A percentile compares a stretch with the other conserved stretches of the same genome.
phyloP scores from a whole-genome alignment of 257 asterid species.

The Parsonsia alboflavescens region DNA sequence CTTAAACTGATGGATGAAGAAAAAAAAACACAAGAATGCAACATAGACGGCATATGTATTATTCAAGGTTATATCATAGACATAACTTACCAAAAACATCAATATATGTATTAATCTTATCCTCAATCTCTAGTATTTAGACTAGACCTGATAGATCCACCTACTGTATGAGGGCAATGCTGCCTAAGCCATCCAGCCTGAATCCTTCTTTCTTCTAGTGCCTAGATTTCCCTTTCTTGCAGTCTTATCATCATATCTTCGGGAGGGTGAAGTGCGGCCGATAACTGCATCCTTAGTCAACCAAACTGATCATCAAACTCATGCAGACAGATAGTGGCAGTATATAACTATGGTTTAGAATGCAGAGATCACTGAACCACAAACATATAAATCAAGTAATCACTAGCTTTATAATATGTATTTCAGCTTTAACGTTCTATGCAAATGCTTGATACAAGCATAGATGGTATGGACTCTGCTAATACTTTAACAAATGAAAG shows the following conservation, averaged over 20 bases:
- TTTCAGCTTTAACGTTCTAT: not conserved
- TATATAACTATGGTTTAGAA: not conserved
- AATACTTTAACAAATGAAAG: not conserved
- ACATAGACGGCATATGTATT: not conserved
- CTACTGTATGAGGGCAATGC: not conserved
- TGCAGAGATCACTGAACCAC: not conserved
- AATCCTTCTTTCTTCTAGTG: not conserved
- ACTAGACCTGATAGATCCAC: not conserved
- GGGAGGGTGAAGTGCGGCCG: not conserved
- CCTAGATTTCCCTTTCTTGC: not conserved
- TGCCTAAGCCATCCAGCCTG: not conserved
- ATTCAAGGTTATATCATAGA: not conserved
- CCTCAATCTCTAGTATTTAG: not conserved
- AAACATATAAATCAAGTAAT: not conserved
- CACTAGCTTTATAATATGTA: constrained; percentile 1
- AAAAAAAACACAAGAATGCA: not conserved
- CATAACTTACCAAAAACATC: not conserved
- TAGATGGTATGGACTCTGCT: not conserved
- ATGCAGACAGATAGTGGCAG: not conserved
- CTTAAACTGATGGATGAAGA: not conserved
- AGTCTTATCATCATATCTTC: not conserved
- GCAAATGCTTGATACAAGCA: not conserved
- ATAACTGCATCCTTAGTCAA: not conserved
- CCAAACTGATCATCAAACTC: not conserved
- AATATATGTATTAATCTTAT: not conserved